Evolutionary conservation across 345 rosid species (phyloP), one percentile per base, ranked within the genome.

Genomic region (Gossypium mustelinum): DNA sequence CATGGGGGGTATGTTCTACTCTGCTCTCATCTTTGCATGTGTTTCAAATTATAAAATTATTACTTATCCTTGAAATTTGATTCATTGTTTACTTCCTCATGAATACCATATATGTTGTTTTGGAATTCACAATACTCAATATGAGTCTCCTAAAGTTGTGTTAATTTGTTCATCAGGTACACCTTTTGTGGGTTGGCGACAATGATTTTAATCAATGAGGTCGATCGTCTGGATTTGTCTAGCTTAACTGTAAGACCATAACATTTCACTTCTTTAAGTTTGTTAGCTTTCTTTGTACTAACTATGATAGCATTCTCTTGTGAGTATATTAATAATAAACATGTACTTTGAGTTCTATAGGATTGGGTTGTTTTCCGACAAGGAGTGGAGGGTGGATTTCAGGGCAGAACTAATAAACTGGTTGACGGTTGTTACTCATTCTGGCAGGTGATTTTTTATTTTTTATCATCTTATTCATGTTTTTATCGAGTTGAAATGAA

Each of bases 361-460:
- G 88, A 86, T 81, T 95, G 99, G 98, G 88, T 85, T 72, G 90
- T 82, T 45, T 88, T 84, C 81, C 90, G 98, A 79, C 99, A 95
- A 89, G 99, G 99, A 78, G 82, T 89, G 56, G 99, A 95, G 82
- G 82, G 90, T 78, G 99, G 99, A 78, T 93, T 95, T 84, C 99
- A 95, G 84, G 99, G 99, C 76, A 86, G 98, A 89, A 84, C 89
- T n/a, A 95, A 95, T 83, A 95, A 95, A 79, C 83, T 95, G 78
- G 97, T 95, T 65, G 99, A 95, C 78, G 98, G 99, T 77, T 93
- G 99, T 75, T 95, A 95, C 88, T 93, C 97, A 50, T 95, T 93
- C 81, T 95, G 99, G 99, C 99, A 93, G 99, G 99, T 95, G 66
- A 81, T 55, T 63, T 65, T 60, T 54, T 27, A 13, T 66, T 50